phyloP scores from a whole-genome alignment of 1,284 basidiomycete genomes.

The Moesziomyces aphidis region DNA sequence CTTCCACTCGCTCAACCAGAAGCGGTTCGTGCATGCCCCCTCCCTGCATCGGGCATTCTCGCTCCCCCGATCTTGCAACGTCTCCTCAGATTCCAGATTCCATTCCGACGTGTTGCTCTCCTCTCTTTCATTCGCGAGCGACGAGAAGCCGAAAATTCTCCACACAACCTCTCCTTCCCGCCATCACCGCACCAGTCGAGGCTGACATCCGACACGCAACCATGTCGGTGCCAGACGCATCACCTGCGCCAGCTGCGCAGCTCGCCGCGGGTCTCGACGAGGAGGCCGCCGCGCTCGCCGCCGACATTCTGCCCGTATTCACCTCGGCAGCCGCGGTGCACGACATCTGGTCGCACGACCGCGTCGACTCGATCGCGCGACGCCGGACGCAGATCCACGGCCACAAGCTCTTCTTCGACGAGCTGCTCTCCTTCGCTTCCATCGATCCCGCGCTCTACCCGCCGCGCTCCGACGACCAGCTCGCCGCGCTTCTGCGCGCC shows the following conservation, averaged over 20 bases:
- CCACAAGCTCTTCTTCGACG: slow-evolving; percentile 47
- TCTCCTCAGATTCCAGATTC: not conserved
- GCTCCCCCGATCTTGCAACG: not conserved
- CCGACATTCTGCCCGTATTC: slow-evolving; percentile 38
- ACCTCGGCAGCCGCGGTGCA: slow-evolving; percentile 23
- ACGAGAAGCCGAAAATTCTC: no score
- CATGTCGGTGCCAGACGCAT: slow-evolving; percentile 15
- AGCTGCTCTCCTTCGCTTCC: slow-evolving; percentile 39
- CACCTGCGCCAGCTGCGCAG: not conserved
- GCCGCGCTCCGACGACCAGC: slow-evolving; percentile 25
- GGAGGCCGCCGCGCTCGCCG: slow-evolving; percentile 32
- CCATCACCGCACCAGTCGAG: not conserved
- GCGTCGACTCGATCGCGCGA: slow-evolving; percentile 8
- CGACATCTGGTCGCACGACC: slow-evolving; percentile 29
- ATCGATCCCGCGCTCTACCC: slow-evolving; percentile 42
- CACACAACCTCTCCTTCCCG: not conserved
- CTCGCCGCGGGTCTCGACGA: slow-evolving; percentile 10
- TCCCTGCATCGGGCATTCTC: not conserved
- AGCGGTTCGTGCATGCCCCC: no score
- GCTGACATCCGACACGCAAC: not conserved
- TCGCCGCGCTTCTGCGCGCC: slow-evolving; percentile 23
- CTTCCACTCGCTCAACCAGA: no score
- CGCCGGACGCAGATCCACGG: slow-evolving; percentile 18
- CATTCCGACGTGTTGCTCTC: not conserved
- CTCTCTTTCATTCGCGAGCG: no score